Base-by-base conservation (phyloP, 2,329 filamentous ascomycete genomes). In the Boeremia exigua region DNA sequence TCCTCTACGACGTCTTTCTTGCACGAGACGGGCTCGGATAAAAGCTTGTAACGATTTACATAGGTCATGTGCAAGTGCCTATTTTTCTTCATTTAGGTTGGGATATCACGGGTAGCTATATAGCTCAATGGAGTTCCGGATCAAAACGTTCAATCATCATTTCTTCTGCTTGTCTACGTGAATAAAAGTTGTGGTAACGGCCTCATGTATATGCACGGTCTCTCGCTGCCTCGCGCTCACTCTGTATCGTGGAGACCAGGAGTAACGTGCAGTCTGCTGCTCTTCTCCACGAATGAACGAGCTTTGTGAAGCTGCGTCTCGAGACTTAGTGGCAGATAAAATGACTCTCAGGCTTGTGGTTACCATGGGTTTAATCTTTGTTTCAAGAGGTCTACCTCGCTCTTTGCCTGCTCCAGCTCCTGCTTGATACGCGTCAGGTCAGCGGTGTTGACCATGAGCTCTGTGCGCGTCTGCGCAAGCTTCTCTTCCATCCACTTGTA, bases 101-200 rank as follows among this genome's bases (percentile, higher is more conserved):
- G 60, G 49, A 58, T 51, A 59, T 61, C 61, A 59, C 30, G 61
- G 59, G 59, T 65, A 67, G 66, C 63, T 55, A 58, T 36, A 53
- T 67, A 69, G 66, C 63, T 61, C 48, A 65, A 67, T 60, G 65
- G 63, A 67, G 66, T 69, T 69, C 59, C 59, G 65, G 63, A 43
- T 64, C 54, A 43, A 56, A 56, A 62, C 47, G 54, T 65, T 66
- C 47, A 61, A 40, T 17, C 12, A n/a, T 17, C 9, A 9, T 32
- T 27, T 50, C n/a, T 25, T 38, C 30, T 39, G 23, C 19, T 37
- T 19, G 7, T 37, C 15, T 19, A 14, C 14, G n/a, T 37, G 15
- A 37, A 17, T 23, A 23, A 23, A 3, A 2, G 19, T 23, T 23
- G 2, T 23, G 19, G 19, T 23, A 23, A 23, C 19, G 19, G 19